These are phyloP conservation scores for Ceratobasidium sp. DNA, from an alignment of 1,284 basidiomycete genomes.

Conservation along the genomic window DNA sequence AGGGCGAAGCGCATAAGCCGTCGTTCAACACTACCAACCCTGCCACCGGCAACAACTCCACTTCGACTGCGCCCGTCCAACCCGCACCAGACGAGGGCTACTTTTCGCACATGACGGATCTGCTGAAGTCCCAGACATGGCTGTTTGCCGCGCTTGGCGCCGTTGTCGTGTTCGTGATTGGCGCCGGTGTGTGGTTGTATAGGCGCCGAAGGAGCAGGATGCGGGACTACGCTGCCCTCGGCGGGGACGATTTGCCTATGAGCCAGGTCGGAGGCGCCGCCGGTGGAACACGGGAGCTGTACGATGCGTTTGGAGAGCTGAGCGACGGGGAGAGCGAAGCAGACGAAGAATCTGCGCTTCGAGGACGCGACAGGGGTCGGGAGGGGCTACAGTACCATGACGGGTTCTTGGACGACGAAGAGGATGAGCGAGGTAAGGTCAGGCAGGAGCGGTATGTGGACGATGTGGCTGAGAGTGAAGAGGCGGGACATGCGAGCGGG, in stretches of 20 bases:
- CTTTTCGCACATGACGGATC: conserved; percentile 83
- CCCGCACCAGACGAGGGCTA: conserved; percentile 84
- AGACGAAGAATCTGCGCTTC: conserved; percentile 49
- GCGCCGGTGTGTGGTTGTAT: conserved; percentile 77
- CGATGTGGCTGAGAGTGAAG: conserved; percentile 52
- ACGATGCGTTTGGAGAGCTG: conserved; percentile 91
- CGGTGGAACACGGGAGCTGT: conserved; percentile 80
- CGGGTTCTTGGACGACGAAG: conserved; percentile 54
- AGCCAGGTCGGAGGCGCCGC: conserved; percentile 64
- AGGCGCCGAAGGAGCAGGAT: conserved; percentile 68
- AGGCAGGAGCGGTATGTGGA: conserved; percentile 66
- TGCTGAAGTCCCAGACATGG: conserved; percentile 85
- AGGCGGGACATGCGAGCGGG: conserved; percentile 1
- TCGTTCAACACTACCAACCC: conserved; percentile 64
- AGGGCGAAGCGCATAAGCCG: conserved; percentile 76
- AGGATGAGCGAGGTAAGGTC: conserved; percentile 66
- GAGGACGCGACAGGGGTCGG: conserved; percentile 19
- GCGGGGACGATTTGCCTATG: conserved; percentile 81
- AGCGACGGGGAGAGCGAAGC: conserved; percentile 65
- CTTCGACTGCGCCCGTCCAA: not conserved
- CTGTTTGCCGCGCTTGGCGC: conserved; percentile 81
- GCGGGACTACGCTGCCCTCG: conserved; percentile 75
- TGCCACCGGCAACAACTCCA: conserved; percentile 52
- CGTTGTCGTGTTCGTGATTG: conserved; percentile 77
- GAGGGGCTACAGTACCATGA: conserved; percentile 50